phyloP scores from a whole-genome alignment of 2,329 filamentous ascomycete species.

The Xylariaceae sp. region DNA sequence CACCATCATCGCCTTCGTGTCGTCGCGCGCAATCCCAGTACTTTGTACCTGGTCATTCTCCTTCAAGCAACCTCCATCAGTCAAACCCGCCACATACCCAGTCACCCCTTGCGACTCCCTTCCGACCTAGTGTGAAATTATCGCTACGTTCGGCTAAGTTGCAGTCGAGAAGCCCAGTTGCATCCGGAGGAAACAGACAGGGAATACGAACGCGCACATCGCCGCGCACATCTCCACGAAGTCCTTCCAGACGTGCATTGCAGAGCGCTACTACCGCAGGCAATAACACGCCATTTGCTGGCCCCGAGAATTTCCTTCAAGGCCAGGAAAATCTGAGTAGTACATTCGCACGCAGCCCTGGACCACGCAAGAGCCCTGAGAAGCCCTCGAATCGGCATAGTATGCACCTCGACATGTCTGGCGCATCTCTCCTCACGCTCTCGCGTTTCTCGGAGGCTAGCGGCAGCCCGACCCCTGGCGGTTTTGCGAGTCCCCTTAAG shows the following conservation, averaged over 20 bases:
- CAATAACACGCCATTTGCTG: constrained; percentile 55
- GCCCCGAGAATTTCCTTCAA: constrained; percentile 37
- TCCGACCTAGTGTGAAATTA: constrained; percentile 63
- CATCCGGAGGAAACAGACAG: constrained; percentile 48
- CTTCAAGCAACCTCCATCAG: constrained; percentile 33
- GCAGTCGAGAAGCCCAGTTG: constrained; percentile 44
- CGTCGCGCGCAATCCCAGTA: constrained; percentile 42
- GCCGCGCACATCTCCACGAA: constrained; percentile 64
- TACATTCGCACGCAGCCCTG: constrained; percentile 35
- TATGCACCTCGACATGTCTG: constrained; percentile 54
- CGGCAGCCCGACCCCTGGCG: constrained; percentile 43
- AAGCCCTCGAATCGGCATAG: constrained; percentile 49
- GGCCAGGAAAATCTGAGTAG: constrained; percentile 43
- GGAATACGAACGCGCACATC: constrained; percentile 65
- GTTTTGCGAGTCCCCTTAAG: constrained; percentile 80
- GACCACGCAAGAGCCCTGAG: constrained; percentile 43
- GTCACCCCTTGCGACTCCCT: constrained; percentile 58
- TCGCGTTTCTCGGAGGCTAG: constrained; percentile 49
- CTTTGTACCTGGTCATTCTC: constrained; percentile 40
- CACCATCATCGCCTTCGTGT: constrained; percentile 44
- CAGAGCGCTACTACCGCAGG: constrained; percentile 66
- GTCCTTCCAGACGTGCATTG: constrained; percentile 74
- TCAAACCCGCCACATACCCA: constrained; percentile 31
- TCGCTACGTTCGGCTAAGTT: constrained; percentile 61
- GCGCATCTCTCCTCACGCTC: constrained; percentile 47